phyloP scores from a whole-genome alignment of 345 rosid species.

The Gossypium herbaceum region DNA sequence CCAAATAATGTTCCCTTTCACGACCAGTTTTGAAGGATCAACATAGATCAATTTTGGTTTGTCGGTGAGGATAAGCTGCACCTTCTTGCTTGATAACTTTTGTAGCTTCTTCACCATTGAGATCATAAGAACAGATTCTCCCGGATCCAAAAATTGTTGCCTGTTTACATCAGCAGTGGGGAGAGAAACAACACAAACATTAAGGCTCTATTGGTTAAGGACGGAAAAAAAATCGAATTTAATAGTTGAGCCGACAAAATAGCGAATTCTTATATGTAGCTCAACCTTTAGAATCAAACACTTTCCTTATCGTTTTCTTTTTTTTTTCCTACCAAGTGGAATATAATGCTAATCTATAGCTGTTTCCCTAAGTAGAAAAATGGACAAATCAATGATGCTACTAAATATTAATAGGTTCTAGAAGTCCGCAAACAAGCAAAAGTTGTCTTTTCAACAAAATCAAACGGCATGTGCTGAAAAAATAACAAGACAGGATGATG shows the following conservation, averaged over 20 bases:
- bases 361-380: neutral
- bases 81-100: constrained; percentile 90
- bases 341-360: neutral
- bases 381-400: neutral
- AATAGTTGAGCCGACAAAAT: neutral
- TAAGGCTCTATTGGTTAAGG: neutral
- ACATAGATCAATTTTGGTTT: constrained; percentile 78
- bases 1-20: constrained; percentile 86
- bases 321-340: neutral
- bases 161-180: constrained; percentile 31
- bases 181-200: neutral
- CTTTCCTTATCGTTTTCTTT: neutral
- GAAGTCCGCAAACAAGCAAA: neutral
- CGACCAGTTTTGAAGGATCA: constrained; percentile 75
- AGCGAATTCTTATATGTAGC: neutral
- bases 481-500: constrained; percentile 13
- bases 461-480: neutral
- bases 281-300: neutral
- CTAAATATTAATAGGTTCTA: neutral
- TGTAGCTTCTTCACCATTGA: constrained; percentile 89
- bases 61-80: constrained; percentile 50
- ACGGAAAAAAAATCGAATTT: neutral
- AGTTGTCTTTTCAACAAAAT: neutral
- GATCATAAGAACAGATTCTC: constrained; percentile 93
- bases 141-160: constrained; percentile 96